Percentiles rank a stretch among this genome's conserved stretches.
These are phyloP conservation scores for Naumovozyma baii DNA, from an alignment of 805 yeast species.

Conservation along the genomic window DNA sequence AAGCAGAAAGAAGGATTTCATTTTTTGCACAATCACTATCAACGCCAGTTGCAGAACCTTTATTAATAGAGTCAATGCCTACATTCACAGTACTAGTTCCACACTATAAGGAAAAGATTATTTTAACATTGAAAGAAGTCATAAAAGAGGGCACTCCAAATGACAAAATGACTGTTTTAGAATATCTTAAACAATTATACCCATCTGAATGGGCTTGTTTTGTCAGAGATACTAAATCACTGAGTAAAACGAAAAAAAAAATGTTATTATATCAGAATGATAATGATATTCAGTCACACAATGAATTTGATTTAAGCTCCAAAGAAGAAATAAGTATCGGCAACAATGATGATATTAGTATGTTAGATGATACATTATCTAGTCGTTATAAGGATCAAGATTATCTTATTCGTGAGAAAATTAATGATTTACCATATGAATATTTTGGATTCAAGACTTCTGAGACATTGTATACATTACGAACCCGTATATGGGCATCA, in stretches of 20 bases:
- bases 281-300: too few relatives aligned
- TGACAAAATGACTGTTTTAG: constrained; percentile 62
- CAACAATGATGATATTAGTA: too few relatives aligned
- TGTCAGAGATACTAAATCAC: constrained; percentile 62
- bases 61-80: constrained; percentile 62
- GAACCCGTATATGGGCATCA: constrained; percentile 86
- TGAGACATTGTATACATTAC: constrained; percentile 48
- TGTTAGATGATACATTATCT: neutral
- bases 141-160: constrained; percentile 55
- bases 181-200: constrained; percentile 64
- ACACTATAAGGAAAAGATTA: constrained; percentile 76
- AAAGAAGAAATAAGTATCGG: too few relatives aligned
- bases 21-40: constrained; percentile 86
- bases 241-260: constrained; percentile 51
- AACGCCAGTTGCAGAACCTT: constrained; percentile 72
- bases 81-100: constrained; percentile 78
- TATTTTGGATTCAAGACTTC: constrained; percentile 66
- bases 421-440: constrained; percentile 58
- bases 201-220: constrained; percentile 74
- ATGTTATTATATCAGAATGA: too few relatives aligned
- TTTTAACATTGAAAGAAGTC: constrained; percentile 65
- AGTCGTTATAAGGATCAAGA: constrained; percentile 2
- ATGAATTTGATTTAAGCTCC: too few relatives aligned
- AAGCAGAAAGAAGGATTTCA: constrained; percentile 74
- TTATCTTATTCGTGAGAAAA: constrained; percentile 32